Conservation (phyloP, 2,329 filamentous ascomycete genomes). For the Sporothrix brunneoviolacea region DNA sequence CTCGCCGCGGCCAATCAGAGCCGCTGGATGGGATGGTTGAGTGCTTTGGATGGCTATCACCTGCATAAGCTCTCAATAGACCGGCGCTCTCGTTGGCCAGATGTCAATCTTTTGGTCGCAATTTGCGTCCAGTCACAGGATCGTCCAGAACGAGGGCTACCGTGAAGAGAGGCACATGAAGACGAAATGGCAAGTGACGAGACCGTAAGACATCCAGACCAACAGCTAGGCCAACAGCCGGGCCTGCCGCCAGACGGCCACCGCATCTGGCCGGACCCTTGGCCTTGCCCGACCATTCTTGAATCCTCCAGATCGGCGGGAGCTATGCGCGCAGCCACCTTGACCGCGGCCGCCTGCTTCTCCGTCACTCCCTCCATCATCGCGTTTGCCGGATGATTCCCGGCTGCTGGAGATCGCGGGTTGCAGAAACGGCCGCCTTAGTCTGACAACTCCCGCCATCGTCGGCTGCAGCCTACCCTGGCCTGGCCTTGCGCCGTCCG, state of each 20-base stretch:
- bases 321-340: too few relatives aligned
- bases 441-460: constrained; percentile 11
- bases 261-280: too few relatives aligned
- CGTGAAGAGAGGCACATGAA: too few relatives aligned
- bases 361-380: background rate
- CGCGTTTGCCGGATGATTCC: constrained; percentile 1
- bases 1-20: constrained; percentile 9
- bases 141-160: too few relatives aligned
- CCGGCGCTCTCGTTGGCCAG: background rate
- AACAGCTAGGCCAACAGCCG: too few relatives aligned
- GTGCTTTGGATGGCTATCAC: constrained; percentile 14
- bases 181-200: too few relatives aligned
- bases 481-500: background rate
- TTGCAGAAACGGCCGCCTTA: constrained; percentile 20
- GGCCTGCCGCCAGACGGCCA: too few relatives aligned
- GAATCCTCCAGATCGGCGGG: too few relatives aligned
- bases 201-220: too few relatives aligned
- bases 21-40: background rate
- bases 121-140: background rate
- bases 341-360: background rate
- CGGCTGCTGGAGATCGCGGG: constrained; percentile 12
- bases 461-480: constrained; percentile 5
- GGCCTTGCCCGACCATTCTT: too few relatives aligned
- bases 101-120: background rate
- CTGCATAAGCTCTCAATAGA: constrained; percentile 11